Evolutionary conservation across 1,284 basidiomycete genomes (phyloP).

Genomic region (Sutorius eximius): DNA sequence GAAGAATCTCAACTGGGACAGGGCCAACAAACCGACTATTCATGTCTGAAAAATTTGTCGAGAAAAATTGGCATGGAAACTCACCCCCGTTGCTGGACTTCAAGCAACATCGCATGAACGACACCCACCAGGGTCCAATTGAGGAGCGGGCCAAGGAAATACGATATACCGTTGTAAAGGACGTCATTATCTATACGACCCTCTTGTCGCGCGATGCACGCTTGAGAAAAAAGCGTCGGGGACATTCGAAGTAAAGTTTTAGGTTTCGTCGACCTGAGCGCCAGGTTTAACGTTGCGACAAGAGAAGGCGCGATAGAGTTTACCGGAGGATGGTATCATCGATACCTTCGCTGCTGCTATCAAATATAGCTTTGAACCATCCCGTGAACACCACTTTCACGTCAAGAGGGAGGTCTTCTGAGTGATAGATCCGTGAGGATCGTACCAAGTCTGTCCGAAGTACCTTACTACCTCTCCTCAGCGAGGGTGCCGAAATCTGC

Average conservation of each 20-base stretch:
- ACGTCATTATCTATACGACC: slow-evolving; percentile 64
- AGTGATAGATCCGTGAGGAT: slow-evolving; percentile 44
- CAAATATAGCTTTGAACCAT: slow-evolving; percentile 78
- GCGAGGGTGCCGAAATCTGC: slow-evolving; percentile 33
- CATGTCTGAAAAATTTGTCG: background rate
- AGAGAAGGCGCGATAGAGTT: slow-evolving; percentile 4
- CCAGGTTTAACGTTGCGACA: slow-evolving; percentile 2
- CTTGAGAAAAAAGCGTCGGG: slow-evolving; percentile 62
- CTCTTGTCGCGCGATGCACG: slow-evolving; percentile 48
- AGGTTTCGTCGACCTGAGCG: slow-evolving; percentile 63
- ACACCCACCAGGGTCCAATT: slow-evolving; percentile 79
- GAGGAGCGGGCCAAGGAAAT: slow-evolving; percentile 69
- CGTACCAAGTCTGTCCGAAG: slow-evolving; percentile 54
- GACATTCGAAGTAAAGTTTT: slow-evolving; percentile 65
- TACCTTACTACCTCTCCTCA: slow-evolving; percentile 44
- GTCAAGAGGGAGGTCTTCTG: slow-evolving; percentile 47
- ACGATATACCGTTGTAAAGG: slow-evolving; percentile 71
- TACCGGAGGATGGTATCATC: slow-evolving; percentile 77
- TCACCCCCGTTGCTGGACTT: slow-evolving; percentile 60
- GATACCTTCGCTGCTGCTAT: slow-evolving; percentile 74
- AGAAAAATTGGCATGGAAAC: slow-evolving; percentile 18
- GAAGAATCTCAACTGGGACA: slow-evolving; percentile 61
- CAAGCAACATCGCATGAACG: slow-evolving; percentile 58
- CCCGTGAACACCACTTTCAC: slow-evolving; percentile 51
- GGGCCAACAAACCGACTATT: slow-evolving; percentile 36